These are phyloP conservation scores for Raddia distichophylla DNA, from an alignment of 176 grass and related monocot species.

Conservation along the genomic window DNA sequence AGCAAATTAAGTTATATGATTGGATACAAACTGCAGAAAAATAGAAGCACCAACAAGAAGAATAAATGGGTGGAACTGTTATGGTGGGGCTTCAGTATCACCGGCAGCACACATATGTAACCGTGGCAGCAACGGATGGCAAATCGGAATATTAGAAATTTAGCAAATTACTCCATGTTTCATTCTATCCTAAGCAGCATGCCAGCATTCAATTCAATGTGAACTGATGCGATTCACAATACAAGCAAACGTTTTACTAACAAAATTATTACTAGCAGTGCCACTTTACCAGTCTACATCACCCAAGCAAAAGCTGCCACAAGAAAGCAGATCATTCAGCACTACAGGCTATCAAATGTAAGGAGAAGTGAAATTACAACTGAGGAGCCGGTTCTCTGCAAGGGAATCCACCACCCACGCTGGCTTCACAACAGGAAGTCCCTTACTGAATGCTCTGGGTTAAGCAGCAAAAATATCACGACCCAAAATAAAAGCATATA, in stretches of 20 bases:
- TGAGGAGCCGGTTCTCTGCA: conserved; percentile 72
- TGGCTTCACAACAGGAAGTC: conserved; percentile 81
- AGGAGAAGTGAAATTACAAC: conserved; percentile 56
- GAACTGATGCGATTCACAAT: not conserved
- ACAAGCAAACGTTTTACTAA: conserved; percentile 3
- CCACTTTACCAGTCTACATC: not conserved
- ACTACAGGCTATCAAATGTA: not conserved
- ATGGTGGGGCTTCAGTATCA: no score
- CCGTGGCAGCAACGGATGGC: no score
- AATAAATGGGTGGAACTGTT: not conserved
- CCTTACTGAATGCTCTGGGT: conserved; percentile 75
- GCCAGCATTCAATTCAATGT: not conserved
- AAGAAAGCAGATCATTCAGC: conserved; percentile 35
- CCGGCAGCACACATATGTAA: no score
- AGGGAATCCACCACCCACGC: conserved; percentile 88
- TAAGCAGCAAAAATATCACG: conserved; percentile 21
- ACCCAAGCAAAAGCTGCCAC: conserved; percentile 1
- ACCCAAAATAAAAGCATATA: not conserved
- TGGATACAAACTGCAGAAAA: conserved; percentile 8
- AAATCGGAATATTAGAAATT: not conserved
- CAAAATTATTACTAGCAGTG: not conserved
- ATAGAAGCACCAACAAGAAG: not conserved
- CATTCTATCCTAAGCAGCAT: not conserved
- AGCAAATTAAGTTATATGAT: conserved; percentile 21
- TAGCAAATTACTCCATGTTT: not conserved